Evolutionary conservation across 805 yeast species (phyloP), one percentile per base, ranked within the genome.

Genomic region (Teunomyces kruisii): DNA sequence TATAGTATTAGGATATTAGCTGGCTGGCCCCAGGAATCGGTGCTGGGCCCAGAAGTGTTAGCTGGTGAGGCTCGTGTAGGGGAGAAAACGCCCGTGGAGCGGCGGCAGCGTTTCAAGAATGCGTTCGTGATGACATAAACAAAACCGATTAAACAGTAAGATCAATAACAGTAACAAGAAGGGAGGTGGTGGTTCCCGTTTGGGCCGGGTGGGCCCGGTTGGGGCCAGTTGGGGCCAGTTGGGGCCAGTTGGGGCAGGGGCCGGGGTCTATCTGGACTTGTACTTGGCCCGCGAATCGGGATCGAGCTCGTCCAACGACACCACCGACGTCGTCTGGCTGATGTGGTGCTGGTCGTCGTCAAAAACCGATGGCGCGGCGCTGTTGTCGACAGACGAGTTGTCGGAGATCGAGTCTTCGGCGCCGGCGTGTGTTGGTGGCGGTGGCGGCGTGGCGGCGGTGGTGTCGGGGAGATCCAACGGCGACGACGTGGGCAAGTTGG

Each of bases 291-390:
- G 15, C 12, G 9, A 5, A 3, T 26, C 28, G 12, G 40, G 24
- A 2, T 44, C 47, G 16, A 45, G n/a, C 15, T 69, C 75, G 36
- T 68, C 74, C 43, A 67, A 51, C 19, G 73, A 67, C 9, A 70
- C 62, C 13, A 64, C 55, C 14, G 73, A 66, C 2, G 70, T 61
- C 8, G 67, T 51, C 12, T 68, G 58, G 37, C 69, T 61, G 27
- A 61, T 54, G 16, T 57, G 67, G 24, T 46, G 57, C 16, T 63
- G 65, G 16, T 51, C 56, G 8, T 50, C 57, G 36, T 64, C 68
- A 56, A 72, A 72, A 3, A 72, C 72, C 31, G 73, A 68, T 19
- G 69, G 69, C n/a, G 70, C 53, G 10, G 69, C 64, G 44, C 70
- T 63, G 43, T 61, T 60, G 36, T 68, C 72, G 30, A 69, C 56